phyloP scores from a whole-genome alignment of 2,329 filamentous ascomycete genomes.

The Talaromyces sp. region DNA sequence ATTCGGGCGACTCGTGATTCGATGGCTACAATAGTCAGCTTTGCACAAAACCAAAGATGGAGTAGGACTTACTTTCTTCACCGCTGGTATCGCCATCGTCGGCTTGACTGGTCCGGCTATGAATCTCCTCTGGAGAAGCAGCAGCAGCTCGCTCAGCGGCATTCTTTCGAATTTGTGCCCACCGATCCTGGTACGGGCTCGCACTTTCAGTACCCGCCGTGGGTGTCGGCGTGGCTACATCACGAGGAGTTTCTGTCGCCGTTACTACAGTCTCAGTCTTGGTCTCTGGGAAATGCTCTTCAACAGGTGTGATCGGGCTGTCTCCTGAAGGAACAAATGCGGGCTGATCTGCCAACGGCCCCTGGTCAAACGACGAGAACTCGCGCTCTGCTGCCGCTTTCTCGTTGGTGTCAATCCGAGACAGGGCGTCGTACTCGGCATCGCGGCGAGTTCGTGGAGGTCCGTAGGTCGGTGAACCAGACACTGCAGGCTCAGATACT shows the following conservation, averaged over 20 bases:
- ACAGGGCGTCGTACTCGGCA: constrained; percentile 56
- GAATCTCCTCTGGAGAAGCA: constrained; percentile 58
- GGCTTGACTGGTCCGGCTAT: constrained; percentile 55
- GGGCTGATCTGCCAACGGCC: constrained; percentile 80
- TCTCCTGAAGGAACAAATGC: constrained; percentile 67
- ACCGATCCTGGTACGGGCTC: constrained; percentile 64
- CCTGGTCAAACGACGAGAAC: constrained; percentile 76
- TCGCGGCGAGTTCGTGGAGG: constrained; percentile 45
- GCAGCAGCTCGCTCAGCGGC: constrained; percentile 75
- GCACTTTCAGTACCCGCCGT: constrained; percentile 17
- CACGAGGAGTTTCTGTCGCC: constrained; percentile 20
- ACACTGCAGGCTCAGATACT: constrained; percentile 30
- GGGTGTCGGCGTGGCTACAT: constrained; percentile 22
- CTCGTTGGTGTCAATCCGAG: constrained; percentile 57
- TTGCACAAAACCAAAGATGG: too few species aligned
- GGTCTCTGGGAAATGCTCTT: constrained; percentile 31
- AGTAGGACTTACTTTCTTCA: constrained; percentile 72
- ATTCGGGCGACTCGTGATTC: constrained; percentile 95
- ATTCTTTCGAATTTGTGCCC: constrained; percentile 95
- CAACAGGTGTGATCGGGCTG: constrained; percentile 48
- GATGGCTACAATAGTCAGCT: constrained; percentile 60
- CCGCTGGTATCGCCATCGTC: constrained; percentile 85
- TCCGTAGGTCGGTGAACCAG: constrained; percentile 21
- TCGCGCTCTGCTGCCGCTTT: constrained; percentile 45
- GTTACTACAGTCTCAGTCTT: constrained; percentile 20